Conservation (phyloP, 1,284 basidiomycete species). For the Macrocystidia cucumis region DNA sequence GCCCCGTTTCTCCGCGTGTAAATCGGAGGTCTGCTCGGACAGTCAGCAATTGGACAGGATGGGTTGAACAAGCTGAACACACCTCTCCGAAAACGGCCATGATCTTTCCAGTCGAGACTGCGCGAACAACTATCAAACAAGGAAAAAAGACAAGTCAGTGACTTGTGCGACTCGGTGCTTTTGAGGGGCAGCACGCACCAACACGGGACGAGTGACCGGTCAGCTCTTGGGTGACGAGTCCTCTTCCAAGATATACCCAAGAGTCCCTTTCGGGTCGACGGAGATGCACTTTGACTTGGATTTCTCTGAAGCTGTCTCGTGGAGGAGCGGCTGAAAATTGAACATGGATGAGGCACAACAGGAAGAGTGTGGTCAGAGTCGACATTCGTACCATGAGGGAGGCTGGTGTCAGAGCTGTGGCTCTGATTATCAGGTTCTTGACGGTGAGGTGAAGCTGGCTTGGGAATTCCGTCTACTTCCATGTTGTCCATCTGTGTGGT, state of each 20-base stretch:
- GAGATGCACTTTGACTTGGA: slow-evolving; percentile 79
- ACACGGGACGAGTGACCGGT: slow-evolving; percentile 67
- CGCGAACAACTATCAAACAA: slow-evolving; percentile 49
- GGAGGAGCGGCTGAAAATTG: no score
- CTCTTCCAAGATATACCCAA: slow-evolving; percentile 76
- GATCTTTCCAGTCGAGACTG: slow-evolving; percentile 55
- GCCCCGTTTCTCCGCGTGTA: slow-evolving; percentile 76
- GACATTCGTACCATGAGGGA: no score
- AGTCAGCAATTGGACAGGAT: slow-evolving; percentile 5
- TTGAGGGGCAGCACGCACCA: slow-evolving; percentile 46
- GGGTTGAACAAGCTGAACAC: slow-evolving; percentile 14
- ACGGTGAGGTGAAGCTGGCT: no score
- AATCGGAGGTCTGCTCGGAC: slow-evolving; percentile 45
- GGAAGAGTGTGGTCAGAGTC: no score
- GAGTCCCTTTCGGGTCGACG: slow-evolving; percentile 67
- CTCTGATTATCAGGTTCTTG: no score
- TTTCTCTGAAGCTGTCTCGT: slow-evolving; percentile 60
- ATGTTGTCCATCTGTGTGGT: no score
- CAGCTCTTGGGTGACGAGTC: slow-evolving; percentile 63
- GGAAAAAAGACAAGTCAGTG: slow-evolving; percentile 1
- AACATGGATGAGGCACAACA: no score
- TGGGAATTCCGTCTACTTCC: no score
- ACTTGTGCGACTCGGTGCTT: slow-evolving; percentile 3
- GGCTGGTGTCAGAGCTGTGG: no score
- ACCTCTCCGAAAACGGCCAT: slow-evolving; percentile 69